phyloP scores from a whole-genome alignment of 2,329 filamentous ascomycete species.

The Cordyceps javanica region DNA sequence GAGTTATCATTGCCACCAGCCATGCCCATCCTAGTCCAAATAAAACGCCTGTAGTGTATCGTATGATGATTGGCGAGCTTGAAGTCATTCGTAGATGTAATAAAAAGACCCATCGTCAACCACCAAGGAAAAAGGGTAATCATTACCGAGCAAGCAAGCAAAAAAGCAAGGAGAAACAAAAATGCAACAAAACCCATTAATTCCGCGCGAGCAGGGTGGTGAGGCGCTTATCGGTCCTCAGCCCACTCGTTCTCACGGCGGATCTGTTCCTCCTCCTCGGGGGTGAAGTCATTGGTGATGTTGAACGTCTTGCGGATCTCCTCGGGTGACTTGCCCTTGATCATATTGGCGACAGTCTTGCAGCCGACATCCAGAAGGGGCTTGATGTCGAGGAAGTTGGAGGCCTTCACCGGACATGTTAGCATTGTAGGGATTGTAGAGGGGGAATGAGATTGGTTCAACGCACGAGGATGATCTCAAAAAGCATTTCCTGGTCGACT shows the following conservation, averaged over 20 bases:
- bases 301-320: constrained; percentile 99
- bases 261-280: constrained; percentile 98
- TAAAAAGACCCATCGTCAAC: constrained; percentile 7
- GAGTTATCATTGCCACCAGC: not conserved
- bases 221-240: constrained; percentile 61
- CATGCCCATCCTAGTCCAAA: not conserved
- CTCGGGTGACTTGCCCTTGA: constrained; percentile 99
- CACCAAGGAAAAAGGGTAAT: constrained; percentile 11
- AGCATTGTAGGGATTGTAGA: constrained; percentile 4
- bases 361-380: constrained; percentile 94
- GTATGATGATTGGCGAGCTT: not conserved
- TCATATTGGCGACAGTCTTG: constrained; percentile 99
- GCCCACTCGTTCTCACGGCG: constrained; percentile 88
- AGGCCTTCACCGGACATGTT: constrained; percentile 53
- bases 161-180: not conserved
- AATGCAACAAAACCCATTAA: not conserved
- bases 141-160: not conserved
- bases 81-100: not conserved
- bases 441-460: no score
- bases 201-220: not conserved
- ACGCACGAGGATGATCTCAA: constrained; percentile 93
- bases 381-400: constrained; percentile 99
- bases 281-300: constrained; percentile 98
- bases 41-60: constrained; percentile 10
- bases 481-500: constrained; percentile 99